Conservation (phyloP, 371 early-diverging fungal species). For the Mucor indicus region DNA sequence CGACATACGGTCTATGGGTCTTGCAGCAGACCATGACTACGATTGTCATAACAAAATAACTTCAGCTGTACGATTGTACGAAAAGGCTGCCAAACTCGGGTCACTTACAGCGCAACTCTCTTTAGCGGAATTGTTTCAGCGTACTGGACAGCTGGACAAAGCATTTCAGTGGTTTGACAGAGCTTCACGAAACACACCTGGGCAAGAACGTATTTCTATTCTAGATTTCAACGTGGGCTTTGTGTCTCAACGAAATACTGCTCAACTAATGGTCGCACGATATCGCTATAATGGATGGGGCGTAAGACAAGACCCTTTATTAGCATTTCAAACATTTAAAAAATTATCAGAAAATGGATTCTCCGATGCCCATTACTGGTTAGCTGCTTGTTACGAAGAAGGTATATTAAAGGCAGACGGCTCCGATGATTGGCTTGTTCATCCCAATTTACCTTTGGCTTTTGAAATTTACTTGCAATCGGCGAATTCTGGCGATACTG, state of each 20-base stretch:
- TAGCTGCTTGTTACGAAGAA: conserved; percentile 37
- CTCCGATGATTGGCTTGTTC: background rate
- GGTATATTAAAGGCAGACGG: conserved; percentile 4
- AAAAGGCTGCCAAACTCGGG: conserved; percentile 46
- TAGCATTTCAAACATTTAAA: conserved; percentile 31
- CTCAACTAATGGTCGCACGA: conserved; percentile 35
- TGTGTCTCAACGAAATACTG: conserved; percentile 10
- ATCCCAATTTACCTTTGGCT: conserved; percentile 15
- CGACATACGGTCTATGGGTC: conserved; percentile 58
- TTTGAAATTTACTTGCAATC: conserved; percentile 25
- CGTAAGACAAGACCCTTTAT: conserved; percentile 9
- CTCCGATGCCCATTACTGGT: conserved; percentile 30
- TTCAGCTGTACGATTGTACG: background rate
- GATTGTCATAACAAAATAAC: background rate
- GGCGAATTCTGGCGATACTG: conserved; percentile 24
- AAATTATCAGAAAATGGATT: conserved; percentile 19
- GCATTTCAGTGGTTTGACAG: conserved; percentile 38
- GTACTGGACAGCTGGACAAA: conserved; percentile 4
- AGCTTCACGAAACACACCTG: conserved; percentile 30
- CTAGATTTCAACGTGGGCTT: conserved; percentile 1
- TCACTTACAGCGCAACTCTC: conserved; percentile 35
- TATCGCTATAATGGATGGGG: conserved; percentile 36
- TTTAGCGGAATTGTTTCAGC: conserved; percentile 17
- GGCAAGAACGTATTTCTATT: conserved; percentile 1
- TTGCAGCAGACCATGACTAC: conserved; percentile 9